Evolutionary conservation across 1,284 basidiomycete species (phyloP).

Genomic region (Farysia itapuensis): DNA sequence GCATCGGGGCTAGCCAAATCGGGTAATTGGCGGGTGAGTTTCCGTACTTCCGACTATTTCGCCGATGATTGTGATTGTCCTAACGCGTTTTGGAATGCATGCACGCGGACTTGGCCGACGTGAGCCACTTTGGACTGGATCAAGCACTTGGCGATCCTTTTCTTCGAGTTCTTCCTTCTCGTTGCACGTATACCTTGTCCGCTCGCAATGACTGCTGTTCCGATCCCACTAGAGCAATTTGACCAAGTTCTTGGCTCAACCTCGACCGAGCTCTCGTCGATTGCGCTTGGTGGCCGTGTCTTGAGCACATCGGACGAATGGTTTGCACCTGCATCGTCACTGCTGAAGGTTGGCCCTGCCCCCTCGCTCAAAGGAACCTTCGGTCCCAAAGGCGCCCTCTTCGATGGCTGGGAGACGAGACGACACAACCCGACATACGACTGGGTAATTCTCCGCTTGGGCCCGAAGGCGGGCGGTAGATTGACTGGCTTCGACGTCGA

Average conservation of each 20-base stretch:
- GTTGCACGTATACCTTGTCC: too few species aligned
- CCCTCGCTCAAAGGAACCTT: constrained; percentile 79
- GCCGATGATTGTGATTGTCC: too few species aligned
- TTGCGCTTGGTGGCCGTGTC: constrained; percentile 77
- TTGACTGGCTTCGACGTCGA: constrained; percentile 90
- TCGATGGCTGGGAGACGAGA: constrained; percentile 89
- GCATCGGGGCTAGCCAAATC: too few species aligned
- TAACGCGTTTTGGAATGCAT: too few species aligned
- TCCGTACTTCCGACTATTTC: too few species aligned
- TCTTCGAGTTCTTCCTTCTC: too few species aligned
- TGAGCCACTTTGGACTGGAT: too few species aligned
- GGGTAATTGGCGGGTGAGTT: too few species aligned
- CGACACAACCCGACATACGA: constrained; percentile 86
- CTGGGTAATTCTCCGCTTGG: constrained; percentile 90
- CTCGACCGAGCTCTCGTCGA: constrained; percentile 77
- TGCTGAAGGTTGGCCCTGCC: constrained; percentile 67
- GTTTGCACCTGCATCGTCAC: constrained; percentile 82
- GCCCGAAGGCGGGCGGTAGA: constrained; percentile 69
- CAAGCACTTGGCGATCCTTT: too few species aligned
- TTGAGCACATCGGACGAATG: constrained; percentile 88
- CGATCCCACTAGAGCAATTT: constrained; percentile 29
- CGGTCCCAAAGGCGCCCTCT: constrained; percentile 91
- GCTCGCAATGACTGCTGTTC: constrained; percentile 29
- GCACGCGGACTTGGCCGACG: too few species aligned
- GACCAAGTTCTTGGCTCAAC: constrained; percentile 34